phyloP scores from a whole-genome alignment of 164 flowering plant genomes.

The Tetracentron sinense region DNA sequence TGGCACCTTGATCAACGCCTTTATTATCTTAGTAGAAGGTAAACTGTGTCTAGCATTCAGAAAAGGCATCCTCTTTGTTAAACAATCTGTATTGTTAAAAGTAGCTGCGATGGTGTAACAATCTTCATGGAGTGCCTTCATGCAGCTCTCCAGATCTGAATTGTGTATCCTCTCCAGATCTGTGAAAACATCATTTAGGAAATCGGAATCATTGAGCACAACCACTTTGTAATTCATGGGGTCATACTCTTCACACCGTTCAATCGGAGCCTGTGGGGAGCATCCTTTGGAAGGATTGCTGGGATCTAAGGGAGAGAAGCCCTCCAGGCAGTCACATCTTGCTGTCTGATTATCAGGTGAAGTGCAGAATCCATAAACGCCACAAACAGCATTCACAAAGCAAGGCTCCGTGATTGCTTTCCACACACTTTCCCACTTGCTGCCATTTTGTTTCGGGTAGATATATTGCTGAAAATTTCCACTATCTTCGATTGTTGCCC shows the following conservation, averaged over 20 bases:
- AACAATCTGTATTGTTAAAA: slow-evolving; percentile 6
- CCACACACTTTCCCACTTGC: slow-evolving; percentile 21
- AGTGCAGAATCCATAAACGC: slow-evolving; percentile 23
- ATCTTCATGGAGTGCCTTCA: slow-evolving; percentile 18
- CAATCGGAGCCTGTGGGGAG: slow-evolving; percentile 9
- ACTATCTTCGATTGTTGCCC: slow-evolving; percentile 19
- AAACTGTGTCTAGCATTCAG: slow-evolving; percentile 13
- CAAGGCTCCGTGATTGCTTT: slow-evolving; percentile 16
- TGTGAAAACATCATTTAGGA: slow-evolving; percentile 3
- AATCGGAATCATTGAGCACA: slow-evolving; percentile 19
- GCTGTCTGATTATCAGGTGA: slow-evolving; percentile 8
- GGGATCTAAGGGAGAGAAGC: slow-evolving; percentile 18
- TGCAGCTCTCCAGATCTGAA: no score
- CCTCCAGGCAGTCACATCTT: slow-evolving; percentile 19
- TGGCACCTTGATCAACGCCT: slow-evolving; percentile 21
- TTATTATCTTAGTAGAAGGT: slow-evolving; percentile 5
- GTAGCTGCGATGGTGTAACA: slow-evolving; percentile 19
- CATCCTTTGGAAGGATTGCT: slow-evolving; percentile 19
- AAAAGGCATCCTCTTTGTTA: slow-evolving; percentile 22
- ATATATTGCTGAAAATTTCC: slow-evolving; percentile 26
- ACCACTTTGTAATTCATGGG: slow-evolving; percentile 13
- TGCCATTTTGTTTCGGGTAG: slow-evolving; percentile 13
- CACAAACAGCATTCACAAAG: slow-evolving; percentile 18
- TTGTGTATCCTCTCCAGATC: slow-evolving; percentile 17
- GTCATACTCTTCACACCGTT: slow-evolving; percentile 17